Conservation (phyloP, 2,329 filamentous ascomycete genomes). For the Aspergillus clavatus region DNA sequence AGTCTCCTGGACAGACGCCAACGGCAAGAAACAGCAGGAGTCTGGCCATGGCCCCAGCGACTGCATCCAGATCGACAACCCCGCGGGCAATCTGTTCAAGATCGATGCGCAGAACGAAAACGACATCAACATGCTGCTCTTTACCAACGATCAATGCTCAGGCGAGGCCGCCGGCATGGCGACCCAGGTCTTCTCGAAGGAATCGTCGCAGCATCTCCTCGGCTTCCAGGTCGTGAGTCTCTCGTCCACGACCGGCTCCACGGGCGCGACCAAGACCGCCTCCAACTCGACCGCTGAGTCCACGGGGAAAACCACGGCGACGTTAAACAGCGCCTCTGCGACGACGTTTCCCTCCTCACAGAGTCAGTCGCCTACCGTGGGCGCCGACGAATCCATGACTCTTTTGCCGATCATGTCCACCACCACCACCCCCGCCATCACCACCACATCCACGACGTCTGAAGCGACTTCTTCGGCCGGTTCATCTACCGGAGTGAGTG, state of each 20-base stretch:
- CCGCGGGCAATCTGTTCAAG: conserved; percentile 9
- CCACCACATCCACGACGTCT: no score
- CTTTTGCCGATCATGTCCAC: no score
- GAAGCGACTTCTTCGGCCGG: no score
- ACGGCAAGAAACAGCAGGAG: conserved; percentile 4
- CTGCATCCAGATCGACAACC: conserved; percentile 10
- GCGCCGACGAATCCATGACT: no score
- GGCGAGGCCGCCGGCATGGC: conserved; percentile 5
- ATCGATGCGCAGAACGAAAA: conserved; percentile 9
- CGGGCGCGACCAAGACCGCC: not conserved
- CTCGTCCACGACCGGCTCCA: not conserved
- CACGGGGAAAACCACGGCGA: no score
- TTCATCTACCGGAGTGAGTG: no score
- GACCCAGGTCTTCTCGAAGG: conserved; percentile 7
- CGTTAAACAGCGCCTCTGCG: no score
- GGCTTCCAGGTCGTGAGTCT: conserved; percentile 10
- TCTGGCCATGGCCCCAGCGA: conserved; percentile 8
- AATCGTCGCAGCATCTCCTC: conserved; percentile 3
- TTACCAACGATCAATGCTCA: conserved; percentile 6
- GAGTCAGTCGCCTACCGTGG: no score
- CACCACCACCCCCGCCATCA: no score
- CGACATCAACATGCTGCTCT: conserved; percentile 12
- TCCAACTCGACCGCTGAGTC: no score
- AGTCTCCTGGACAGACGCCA: conserved; percentile 7
- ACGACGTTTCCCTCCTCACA: no score